Evolutionary conservation across 331 rosid genomes (phyloP), one percentile per base, ranked within the genome.

Genomic region (Malus hybrid): DNA sequence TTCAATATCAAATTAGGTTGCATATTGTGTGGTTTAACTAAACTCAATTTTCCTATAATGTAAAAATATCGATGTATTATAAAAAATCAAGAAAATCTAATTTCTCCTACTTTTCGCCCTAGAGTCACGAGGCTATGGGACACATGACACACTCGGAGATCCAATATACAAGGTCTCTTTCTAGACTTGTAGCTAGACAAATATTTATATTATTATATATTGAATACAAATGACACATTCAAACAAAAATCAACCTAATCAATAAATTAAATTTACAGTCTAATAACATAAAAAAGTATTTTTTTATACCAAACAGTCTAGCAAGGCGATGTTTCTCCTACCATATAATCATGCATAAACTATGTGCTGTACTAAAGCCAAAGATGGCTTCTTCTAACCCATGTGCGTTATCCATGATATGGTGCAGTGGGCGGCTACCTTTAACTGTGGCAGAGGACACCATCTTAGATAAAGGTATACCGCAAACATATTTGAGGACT

Each of bases 41-140:
- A 39, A 39, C 1, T 39, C 0, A 0, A 0, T 39, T 2, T 36
- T 3, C 4, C 1, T 9, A 1, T 2, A 39, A 3, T 39, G 1
- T 9, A 39, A 39, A 39, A 39, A 9, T 39, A 39, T 39, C 44
- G 0, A 39, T 9, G 44, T 39, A 39, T 0, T 2, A 39, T 2
- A 39, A 36, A 39, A 39, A 39, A 8, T 0, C 4, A 39, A 3
- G 1, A 39, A 39, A 9, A 2, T 39, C 4, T 39, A 39, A 39
- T 39, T 39, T 39, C 44, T 9, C 44, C 12, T 14, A 4, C 1
- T 14, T 48, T 14, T 15, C 1, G n/a, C 55, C 5, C 55, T 15
- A 15, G 44, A 9, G 20, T 7, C 57, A 6, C 20, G 20, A 16
- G 10, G 57, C 20, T 6, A 16, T 6, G 57, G 3, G 57, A 52